Evolutionary conservation across 495 filamentous ascomycete genomes (phyloP).

Genomic region (Acidomyces sp.): DNA sequence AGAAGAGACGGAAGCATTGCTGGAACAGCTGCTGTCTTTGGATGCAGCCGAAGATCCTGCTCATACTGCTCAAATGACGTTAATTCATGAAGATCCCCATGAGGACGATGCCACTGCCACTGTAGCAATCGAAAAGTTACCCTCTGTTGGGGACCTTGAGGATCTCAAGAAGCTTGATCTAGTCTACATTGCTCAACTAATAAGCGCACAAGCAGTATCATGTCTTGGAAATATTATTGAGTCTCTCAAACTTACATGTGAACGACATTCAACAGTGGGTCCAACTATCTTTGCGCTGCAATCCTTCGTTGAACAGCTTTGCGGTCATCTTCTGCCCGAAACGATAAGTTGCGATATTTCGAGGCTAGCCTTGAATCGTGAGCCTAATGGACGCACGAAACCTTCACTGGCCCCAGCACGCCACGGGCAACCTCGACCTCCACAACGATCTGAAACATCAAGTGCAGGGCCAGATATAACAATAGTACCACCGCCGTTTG

Average conservation of each 20-base stretch:
- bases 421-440: conserved; percentile 8
- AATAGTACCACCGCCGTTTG: conserved; percentile 45
- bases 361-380: conserved; percentile 11
- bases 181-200: conserved; percentile 35
- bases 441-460: conserved; percentile 5
- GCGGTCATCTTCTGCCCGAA: conserved; percentile 2
- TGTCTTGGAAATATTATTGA: conserved; percentile 2
- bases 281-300: background rate
- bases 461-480: conserved; percentile 22
- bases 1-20: background rate
- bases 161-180: conserved; percentile 22
- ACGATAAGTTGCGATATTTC: conserved; percentile 6
- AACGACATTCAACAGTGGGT: background rate
- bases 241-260: background rate
- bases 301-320: background rate
- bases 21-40: background rate
- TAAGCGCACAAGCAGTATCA: conserved; percentile 33
- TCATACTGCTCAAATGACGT: too few species aligned
- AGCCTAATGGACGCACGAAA: conserved; percentile 1
- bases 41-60: too few species aligned
- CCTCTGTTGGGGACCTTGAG: background rate
- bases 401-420: background rate
- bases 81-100: too few species aligned
- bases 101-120: background rate
- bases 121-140: background rate